Conservation (phyloP, 805 yeast genomes). For the Cyberlindnera mycetangii region DNA sequence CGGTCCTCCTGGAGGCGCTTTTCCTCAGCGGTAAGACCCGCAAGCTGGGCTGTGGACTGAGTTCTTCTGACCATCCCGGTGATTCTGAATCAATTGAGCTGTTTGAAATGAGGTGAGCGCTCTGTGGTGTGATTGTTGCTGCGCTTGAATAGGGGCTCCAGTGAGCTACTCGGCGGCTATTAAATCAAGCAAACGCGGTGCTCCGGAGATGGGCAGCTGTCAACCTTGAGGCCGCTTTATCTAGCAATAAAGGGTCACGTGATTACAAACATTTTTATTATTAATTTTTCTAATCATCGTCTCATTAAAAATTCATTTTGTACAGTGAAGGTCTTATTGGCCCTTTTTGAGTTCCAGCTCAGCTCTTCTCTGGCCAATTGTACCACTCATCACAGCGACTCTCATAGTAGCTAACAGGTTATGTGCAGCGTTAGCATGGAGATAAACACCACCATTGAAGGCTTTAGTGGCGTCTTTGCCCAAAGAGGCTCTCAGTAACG, state of each 20-base stretch:
- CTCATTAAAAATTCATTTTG: not conserved
- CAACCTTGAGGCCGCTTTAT: not conserved
- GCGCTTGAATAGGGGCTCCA: not conserved
- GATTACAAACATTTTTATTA: not conserved
- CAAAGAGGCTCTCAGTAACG: slow-evolving; percentile 62
- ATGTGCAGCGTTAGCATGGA: slow-evolving; percentile 84
- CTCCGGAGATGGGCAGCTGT: not conserved
- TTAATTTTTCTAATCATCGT: not conserved
- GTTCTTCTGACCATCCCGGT: slow-evolving; percentile 18
- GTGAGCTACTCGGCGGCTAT: slow-evolving; percentile 4
- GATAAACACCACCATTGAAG: slow-evolving; percentile 82
- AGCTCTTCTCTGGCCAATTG: slow-evolving; percentile 39
- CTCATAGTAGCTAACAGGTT: slow-evolving; percentile 79
- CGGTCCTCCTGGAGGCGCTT: slow-evolving; percentile 34
- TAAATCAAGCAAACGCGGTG: not conserved
- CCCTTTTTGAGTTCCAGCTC: slow-evolving; percentile 20
- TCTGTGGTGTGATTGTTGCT: not conserved
- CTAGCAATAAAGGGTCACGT: not conserved
- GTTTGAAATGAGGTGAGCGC: not conserved
- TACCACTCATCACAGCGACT: slow-evolving; percentile 72
- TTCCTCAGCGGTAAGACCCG: slow-evolving; percentile 34
- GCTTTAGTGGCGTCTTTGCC: slow-evolving; percentile 85
- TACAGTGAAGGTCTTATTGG: slow-evolving; percentile 2
- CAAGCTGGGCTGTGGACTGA: slow-evolving; percentile 26
- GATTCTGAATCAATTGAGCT: not conserved